These are phyloP conservation scores for Quercus wislizeni DNA, from an alignment of 306 rosid genomes.

Conservation along the genomic window DNA sequence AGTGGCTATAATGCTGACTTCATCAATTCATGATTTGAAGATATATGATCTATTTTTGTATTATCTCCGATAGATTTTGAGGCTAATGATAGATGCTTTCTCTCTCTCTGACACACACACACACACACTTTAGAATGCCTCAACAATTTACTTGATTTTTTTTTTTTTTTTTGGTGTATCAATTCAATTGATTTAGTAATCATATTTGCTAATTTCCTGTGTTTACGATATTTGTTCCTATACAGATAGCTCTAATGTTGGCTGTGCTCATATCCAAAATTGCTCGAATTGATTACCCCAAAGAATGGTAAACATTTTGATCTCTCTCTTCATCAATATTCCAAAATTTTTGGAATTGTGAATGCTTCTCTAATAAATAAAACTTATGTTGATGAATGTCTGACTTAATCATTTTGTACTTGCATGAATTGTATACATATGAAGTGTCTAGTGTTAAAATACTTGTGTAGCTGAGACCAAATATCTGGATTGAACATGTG, in stretches of 20 bases:
- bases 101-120: not conserved
- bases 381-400: not conserved
- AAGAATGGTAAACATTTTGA: slow-evolving; percentile 67
- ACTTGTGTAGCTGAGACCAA: not conserved
- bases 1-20: not conserved
- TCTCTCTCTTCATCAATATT: slow-evolving; percentile 14
- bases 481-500: not conserved
- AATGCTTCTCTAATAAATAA: slow-evolving; percentile 11
- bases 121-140: not conserved
- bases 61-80: not conserved
- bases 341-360: not conserved
- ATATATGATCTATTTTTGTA: not conserved
- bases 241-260: slow-evolving; percentile 83
- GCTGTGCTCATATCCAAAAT: slow-evolving; percentile 92
- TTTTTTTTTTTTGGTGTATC: not conserved
- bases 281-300: slow-evolving; percentile 93
- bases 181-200: slow-evolving; percentile 6
- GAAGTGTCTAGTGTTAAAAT: not conserved
- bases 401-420: not conserved
- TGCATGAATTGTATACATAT: not conserved
- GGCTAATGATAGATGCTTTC: slow-evolving; percentile 5
- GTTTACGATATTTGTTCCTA: slow-evolving; percentile 19
- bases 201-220: slow-evolving; percentile 22
- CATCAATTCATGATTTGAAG: slow-evolving; percentile 4
- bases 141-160: not conserved